phyloP scores from a whole-genome alignment of 2,329 filamentous ascomycete genomes.

The Exophiala dermatitidis region DNA sequence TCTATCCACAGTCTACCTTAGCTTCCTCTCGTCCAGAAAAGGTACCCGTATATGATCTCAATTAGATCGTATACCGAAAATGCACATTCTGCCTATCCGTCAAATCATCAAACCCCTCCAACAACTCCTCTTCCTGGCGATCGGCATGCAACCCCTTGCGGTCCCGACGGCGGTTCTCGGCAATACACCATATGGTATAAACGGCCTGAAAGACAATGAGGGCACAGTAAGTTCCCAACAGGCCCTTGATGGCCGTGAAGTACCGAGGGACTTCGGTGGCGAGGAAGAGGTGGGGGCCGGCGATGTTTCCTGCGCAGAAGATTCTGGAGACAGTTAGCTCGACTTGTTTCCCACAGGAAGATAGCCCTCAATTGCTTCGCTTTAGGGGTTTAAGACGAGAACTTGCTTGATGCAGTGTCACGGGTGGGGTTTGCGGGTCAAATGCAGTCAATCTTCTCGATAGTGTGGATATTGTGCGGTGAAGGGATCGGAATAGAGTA shows the following conservation, averaged over 20 bases:
- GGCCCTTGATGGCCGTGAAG: slow-evolving; percentile 38
- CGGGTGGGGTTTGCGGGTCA: too few species aligned
- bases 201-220: slow-evolving; percentile 34
- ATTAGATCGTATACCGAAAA: slow-evolving; percentile 33
- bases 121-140: slow-evolving; percentile 13
- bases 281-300: slow-evolving; percentile 44
- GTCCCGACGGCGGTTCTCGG: slow-evolving; percentile 17
- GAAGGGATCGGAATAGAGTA: background rate
- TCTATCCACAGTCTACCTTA: background rate
- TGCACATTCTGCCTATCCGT: slow-evolving; percentile 34
- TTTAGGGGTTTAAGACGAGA: too few species aligned
- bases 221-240: slow-evolving; percentile 40
- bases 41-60: background rate
- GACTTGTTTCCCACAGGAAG: too few species aligned
- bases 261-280: slow-evolving; percentile 40
- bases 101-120: slow-evolving; percentile 34
- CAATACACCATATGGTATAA: slow-evolving; percentile 22
- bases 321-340: slow-evolving; percentile 26
- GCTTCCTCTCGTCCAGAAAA: background rate
- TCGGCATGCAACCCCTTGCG: slow-evolving; percentile 5
- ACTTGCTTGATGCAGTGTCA: too few species aligned
- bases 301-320: slow-evolving; percentile 45
- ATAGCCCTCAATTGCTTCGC: too few species aligned
- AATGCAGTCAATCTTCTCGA: too few species aligned
- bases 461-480: too few species aligned